Evolutionary conservation across 2,329 filamentous ascomycete genomes (phyloP).

Genomic region (Whalleya microplaca): DNA sequence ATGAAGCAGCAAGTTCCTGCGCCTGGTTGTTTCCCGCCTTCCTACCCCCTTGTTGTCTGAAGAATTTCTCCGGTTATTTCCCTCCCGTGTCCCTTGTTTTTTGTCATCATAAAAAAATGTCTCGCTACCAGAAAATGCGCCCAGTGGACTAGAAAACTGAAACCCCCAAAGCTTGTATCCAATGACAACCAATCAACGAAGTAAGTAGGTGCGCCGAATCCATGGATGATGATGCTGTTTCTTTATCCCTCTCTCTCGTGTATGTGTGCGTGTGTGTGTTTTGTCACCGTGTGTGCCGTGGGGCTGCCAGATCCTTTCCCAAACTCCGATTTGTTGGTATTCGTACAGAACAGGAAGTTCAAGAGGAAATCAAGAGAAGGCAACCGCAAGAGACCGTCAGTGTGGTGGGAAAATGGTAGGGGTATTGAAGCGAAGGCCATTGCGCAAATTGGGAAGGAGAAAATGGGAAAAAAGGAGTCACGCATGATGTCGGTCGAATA

Average conservation of each 20-base stretch:
- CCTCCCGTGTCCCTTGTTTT: constrained; percentile 12
- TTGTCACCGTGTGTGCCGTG: constrained; percentile 31
- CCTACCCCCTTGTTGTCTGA: constrained; percentile 20
- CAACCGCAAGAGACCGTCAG: constrained; percentile 15
- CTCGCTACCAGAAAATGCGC: constrained; percentile 22
- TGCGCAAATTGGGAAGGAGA: constrained; percentile 23
- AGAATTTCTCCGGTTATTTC: constrained; percentile 2
- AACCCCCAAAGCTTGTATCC: constrained; percentile 14
- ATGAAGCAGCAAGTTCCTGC: constrained; percentile 18
- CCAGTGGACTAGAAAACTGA: constrained; percentile 17
- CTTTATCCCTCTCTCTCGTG: constrained; percentile 14
- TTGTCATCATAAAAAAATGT: constrained; percentile 19
- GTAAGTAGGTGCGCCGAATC: constrained; percentile 26
- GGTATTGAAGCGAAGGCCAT: constrained; percentile 16
- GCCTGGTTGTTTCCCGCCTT: constrained; percentile 20
- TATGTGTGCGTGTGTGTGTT: not conserved
- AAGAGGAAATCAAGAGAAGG: constrained; percentile 23
- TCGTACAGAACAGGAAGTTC: constrained; percentile 30
- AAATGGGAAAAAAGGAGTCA: constrained; percentile 5
- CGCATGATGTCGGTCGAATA: constrained; percentile 12
- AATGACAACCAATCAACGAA: constrained; percentile 22
- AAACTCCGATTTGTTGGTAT: constrained; percentile 37
- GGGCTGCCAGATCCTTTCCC: constrained; percentile 33
- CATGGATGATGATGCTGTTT: constrained; percentile 25
- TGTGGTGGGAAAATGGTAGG: constrained; percentile 19